Evolutionary conservation across 108 stramenopile genomes (phyloP).

Genomic region (Fragilariopsis cylindrus): DNA sequence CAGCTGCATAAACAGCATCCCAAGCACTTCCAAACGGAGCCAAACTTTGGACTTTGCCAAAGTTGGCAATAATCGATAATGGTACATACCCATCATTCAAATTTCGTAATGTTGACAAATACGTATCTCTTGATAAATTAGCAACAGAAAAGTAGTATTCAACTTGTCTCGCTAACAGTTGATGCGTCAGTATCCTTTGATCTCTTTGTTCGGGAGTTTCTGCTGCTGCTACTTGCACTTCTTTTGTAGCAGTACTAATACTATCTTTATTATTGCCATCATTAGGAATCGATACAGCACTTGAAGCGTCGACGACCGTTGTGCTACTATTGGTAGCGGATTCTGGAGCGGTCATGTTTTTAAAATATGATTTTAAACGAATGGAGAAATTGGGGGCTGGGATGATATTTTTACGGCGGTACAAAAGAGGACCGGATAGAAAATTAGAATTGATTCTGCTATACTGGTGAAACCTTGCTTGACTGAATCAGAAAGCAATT

Average conservation of each 20-base stretch:
- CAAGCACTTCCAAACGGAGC: conserved; percentile 30
- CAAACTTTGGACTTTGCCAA: conserved; percentile 51
- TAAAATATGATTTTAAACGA: not conserved
- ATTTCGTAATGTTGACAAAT: conserved; percentile 45
- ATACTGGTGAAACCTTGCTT: no score
- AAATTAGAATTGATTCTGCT: no score
- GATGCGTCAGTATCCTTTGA: conserved; percentile 9
- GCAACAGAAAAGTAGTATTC: conserved; percentile 59
- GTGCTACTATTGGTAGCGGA: no score
- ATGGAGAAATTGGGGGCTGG: not conserved
- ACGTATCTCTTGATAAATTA: conserved; percentile 55
- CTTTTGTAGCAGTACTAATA: not conserved
- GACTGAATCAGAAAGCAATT: no score
- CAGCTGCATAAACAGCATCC: conserved; percentile 25
- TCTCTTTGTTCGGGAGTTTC: conserved; percentile 8
- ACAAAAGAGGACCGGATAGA: no score
- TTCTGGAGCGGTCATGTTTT: no score
- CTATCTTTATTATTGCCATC: no score
- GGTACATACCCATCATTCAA: conserved; percentile 64
- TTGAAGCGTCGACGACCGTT: no score
- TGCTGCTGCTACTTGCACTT: not conserved
- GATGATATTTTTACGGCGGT: no score
- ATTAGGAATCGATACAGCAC: no score
- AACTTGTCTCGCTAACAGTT: conserved; percentile 43
- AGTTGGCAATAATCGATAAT: conserved; percentile 52